These are phyloP conservation scores for Aspergillus indologenus DNA, from an alignment of 495 filamentous ascomycete species.

Conservation along the genomic window DNA sequence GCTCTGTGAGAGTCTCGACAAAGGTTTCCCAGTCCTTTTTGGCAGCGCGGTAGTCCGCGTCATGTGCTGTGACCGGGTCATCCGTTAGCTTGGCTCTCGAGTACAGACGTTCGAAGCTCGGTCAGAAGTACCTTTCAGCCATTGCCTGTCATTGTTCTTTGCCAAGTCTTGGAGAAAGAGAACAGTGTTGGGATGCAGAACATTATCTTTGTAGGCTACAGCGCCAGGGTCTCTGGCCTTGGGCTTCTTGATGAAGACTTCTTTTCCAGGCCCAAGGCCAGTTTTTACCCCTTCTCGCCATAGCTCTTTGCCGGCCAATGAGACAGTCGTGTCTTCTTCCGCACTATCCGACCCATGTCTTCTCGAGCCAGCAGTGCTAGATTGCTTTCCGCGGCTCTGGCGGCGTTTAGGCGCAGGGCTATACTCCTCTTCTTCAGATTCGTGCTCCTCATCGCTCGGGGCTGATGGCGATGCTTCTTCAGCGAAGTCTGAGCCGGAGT, in stretches of 20 bases:
- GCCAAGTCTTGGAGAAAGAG: constrained; percentile 73
- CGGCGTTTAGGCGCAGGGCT: background rate
- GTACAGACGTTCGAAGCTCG: constrained; percentile 2
- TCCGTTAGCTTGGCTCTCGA: constrained; percentile 10
- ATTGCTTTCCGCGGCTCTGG: constrained; percentile 13
- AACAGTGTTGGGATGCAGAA: constrained; percentile 77
- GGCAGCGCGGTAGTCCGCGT: constrained; percentile 70
- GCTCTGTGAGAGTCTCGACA: constrained; percentile 63
- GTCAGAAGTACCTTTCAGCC: constrained; percentile 65
- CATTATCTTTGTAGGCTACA: constrained; percentile 63
- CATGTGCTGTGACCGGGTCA: constrained; percentile 53
- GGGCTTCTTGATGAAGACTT: constrained; percentile 66
- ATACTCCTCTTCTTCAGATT: background rate
- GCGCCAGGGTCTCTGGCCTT: constrained; percentile 65
- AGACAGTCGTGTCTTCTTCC: constrained; percentile 8
- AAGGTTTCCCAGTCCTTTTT: constrained; percentile 78
- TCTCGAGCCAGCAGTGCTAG: constrained; percentile 14
- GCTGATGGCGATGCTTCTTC: constrained; percentile 17
- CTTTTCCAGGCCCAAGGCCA: constrained; percentile 57
- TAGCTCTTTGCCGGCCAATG: constrained; percentile 47
- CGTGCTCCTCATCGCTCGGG: background rate
- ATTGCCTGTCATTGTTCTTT: constrained; percentile 73
- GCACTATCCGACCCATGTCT: background rate
- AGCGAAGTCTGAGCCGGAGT: constrained; percentile 18
- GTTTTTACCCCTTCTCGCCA: constrained; percentile 57